phyloP scores from a whole-genome alignment of 2,329 filamentous ascomycete species.

The Paecilomyces variotii region DNA sequence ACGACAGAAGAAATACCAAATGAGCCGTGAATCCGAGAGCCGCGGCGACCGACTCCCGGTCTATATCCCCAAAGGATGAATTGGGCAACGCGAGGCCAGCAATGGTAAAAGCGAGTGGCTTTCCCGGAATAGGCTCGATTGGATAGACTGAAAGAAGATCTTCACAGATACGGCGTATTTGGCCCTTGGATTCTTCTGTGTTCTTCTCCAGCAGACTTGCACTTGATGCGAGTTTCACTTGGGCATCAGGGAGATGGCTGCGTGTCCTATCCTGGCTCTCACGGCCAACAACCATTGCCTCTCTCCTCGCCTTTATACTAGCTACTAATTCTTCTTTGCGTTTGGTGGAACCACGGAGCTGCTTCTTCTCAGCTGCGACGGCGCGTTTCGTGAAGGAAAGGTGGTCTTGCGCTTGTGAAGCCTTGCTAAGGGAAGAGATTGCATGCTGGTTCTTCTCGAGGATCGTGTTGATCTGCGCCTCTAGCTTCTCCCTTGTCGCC shows the following conservation, averaged over 20 bases:
- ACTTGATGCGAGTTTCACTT: slow-evolving; percentile 51
- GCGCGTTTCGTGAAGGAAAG: slow-evolving; percentile 38
- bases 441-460: slow-evolving; percentile 29
- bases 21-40: slow-evolving; percentile 75
- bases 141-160: slow-evolving; percentile 73
- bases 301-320: slow-evolving; percentile 57
- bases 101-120: slow-evolving; percentile 74
- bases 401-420: slow-evolving; percentile 32
- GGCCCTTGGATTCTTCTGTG: slow-evolving; percentile 63
- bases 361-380: slow-evolving; percentile 57
- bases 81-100: slow-evolving; percentile 72
- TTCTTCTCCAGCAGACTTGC: slow-evolving; percentile 48
- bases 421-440: slow-evolving; percentile 22
- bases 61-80: slow-evolving; percentile 60
- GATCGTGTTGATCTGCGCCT: slow-evolving; percentile 63
- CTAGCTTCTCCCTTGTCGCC: slow-evolving; percentile 63
- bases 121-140: slow-evolving; percentile 59
- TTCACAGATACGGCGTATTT: slow-evolving; percentile 79
- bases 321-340: slow-evolving; percentile 59
- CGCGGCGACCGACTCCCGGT: slow-evolving; percentile 65
- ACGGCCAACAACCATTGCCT: slow-evolving; percentile 59
- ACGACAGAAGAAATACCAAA: slow-evolving; percentile 66
- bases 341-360: slow-evolving; percentile 54
- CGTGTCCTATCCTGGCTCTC: slow-evolving; percentile 51
- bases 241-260: slow-evolving; percentile 54